Evolutionary conservation across 768 basidiomycete species (phyloP).

Genomic region (Chiua virens): DNA sequence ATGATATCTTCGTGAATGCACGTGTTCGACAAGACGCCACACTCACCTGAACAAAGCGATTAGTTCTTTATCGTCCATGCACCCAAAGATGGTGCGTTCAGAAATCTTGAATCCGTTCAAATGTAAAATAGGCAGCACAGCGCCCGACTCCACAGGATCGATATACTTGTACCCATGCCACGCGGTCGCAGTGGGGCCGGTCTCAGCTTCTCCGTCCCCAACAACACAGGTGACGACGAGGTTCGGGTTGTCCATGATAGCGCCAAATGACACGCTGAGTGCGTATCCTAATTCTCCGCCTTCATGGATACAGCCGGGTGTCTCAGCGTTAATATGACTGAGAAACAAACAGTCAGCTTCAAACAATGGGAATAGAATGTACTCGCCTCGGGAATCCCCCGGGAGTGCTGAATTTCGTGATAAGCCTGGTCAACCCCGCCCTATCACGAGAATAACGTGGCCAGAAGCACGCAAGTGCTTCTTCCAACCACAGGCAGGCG

Average conservation of each 20-base stretch:
- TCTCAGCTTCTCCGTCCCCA: conserved; percentile 89
- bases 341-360: conserved; percentile 1
- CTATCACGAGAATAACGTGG: conserved; percentile 57
- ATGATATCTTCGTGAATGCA: neutral
- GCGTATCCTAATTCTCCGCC: conserved; percentile 91
- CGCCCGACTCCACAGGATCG: conserved; percentile 86
- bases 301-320: conserved; percentile 89
- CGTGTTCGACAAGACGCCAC: neutral
- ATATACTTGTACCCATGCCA: conserved; percentile 92
- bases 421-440: conserved; percentile 63
- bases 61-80: conserved; percentile 88
- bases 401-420: conserved; percentile 75
- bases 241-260: conserved; percentile 89
- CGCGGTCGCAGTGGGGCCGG: conserved; percentile 73
- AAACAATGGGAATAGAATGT: neutral
- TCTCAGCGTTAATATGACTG: conserved; percentile 78
- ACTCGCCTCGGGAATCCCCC: conserved; percentile 78
- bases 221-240: conserved; percentile 78
- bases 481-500: conserved; percentile 85
- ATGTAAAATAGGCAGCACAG: conserved; percentile 88
- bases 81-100: conserved; percentile 85
- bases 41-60: conserved; percentile 66
- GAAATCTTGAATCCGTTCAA: conserved; percentile 91
- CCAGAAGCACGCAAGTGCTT: conserved; percentile 59
- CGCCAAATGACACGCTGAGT: conserved; percentile 81